A percentile compares a stretch with the other conserved stretches of the same genome.
Evolutionary conservation across 2,329 filamentous ascomycete species (phyloP).

Genomic region (Blastomyces percursus): DNA sequence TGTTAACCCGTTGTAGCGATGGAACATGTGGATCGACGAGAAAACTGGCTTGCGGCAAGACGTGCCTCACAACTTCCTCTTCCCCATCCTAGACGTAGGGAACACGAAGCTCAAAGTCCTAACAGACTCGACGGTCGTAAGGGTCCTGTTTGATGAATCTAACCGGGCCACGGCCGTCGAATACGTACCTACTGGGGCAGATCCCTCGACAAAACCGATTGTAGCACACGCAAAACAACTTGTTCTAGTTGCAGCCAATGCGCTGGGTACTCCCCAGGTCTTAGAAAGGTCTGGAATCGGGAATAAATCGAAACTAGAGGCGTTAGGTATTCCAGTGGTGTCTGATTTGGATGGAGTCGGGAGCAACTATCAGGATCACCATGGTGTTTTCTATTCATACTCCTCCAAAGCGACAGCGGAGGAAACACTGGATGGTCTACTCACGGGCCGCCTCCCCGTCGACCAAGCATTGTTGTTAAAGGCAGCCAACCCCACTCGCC

Average conservation of each 20-base stretch:
- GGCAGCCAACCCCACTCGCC: constrained; percentile 26
- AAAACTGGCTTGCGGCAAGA: constrained; percentile 14
- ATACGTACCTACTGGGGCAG: constrained; percentile 41
- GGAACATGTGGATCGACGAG: constrained; percentile 15
- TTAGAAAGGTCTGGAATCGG: constrained; percentile 55
- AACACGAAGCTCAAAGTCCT: constrained; percentile 43
- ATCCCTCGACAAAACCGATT: constrained; percentile 25
- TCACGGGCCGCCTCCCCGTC: constrained; percentile 40
- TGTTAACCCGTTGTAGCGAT: constrained; percentile 8
- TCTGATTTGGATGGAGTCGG: constrained; percentile 44
- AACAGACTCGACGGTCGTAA: constrained; percentile 45
- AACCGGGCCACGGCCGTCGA: constrained; percentile 50
- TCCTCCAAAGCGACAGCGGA: constrained; percentile 34
- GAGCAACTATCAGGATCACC: constrained; percentile 46
- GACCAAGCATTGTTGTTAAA: constrained; percentile 37
- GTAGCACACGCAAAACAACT: constrained; percentile 44
- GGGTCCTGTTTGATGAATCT: constrained; percentile 43
- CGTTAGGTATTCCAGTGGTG: constrained; percentile 38
- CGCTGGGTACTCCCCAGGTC: constrained; percentile 39
- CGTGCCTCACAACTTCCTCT: constrained; percentile 13
- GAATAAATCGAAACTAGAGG: constrained; percentile 39
- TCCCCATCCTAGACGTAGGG: constrained; percentile 13
- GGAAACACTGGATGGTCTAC: constrained; percentile 46
- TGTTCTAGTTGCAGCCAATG: constrained; percentile 39
- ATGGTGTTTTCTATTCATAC: constrained; percentile 46